A percentile compares a stretch with the other conserved stretches of the same genome.
Conservation (phyloP, 495 filamentous ascomycete genomes). For the Melanomma pulvis-pyrius region DNA sequence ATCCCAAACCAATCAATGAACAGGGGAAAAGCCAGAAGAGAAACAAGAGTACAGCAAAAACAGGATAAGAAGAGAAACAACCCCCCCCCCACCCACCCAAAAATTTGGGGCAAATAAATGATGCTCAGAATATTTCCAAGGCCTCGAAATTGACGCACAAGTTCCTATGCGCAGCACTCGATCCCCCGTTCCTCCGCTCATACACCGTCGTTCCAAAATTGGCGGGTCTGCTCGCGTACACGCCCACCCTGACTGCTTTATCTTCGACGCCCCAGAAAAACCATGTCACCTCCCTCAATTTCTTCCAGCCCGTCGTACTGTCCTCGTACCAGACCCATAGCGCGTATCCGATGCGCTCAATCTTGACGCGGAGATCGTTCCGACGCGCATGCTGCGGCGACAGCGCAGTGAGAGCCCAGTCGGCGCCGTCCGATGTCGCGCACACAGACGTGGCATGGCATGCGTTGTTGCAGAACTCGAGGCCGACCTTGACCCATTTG, state of each 20-base stretch:
- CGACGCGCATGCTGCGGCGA: conserved; percentile 43
- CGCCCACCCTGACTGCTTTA: conserved; percentile 60
- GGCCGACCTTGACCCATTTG: conserved; percentile 64
- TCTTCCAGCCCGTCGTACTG: conserved; percentile 58
- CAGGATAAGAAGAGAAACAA: background rate
- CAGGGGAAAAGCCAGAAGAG: background rate
- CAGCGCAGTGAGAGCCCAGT: conserved; percentile 60
- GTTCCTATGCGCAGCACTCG: conserved; percentile 45
- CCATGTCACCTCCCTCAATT: conserved; percentile 62
- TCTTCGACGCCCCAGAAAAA: conserved; percentile 65
- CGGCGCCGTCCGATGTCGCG: conserved; percentile 60
- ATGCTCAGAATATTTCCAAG: conserved; percentile 51
- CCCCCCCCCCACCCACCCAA: too few relatives aligned
- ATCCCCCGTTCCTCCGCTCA: conserved; percentile 52
- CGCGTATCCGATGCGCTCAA: conserved; percentile 60
- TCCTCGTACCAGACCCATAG: conserved; percentile 63
- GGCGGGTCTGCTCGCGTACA: conserved; percentile 60
- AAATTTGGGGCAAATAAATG: background rate
- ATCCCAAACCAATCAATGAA: background rate
- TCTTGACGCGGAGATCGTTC: conserved; percentile 55
- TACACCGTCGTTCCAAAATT: conserved; percentile 49
- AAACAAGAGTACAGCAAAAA: background rate
- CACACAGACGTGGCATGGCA: conserved; percentile 59
- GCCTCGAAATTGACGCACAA: conserved; percentile 62
- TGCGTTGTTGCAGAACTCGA: conserved; percentile 58